A percentile compares a stretch with the other conserved stretches of the same genome.
Evolutionary conservation across 371 early-diverging fungal species (phyloP).

Genomic region (Rhizopus microsporus): DNA sequence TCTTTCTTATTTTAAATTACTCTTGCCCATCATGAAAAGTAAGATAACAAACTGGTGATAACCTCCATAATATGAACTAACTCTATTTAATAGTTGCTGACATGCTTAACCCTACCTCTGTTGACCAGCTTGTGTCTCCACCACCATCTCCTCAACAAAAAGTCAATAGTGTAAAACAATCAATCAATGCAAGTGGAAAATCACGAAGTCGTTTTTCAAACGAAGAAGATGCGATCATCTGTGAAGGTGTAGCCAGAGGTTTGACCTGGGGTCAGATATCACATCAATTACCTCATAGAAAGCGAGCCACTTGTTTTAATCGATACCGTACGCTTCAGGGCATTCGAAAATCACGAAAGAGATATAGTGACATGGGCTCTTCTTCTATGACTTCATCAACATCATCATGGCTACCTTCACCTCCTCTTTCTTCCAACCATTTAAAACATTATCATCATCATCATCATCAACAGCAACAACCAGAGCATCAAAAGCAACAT

Average conservation of each 20-base stretch:
- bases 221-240: constrained; percentile 48
- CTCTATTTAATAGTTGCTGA: constrained; percentile 32
- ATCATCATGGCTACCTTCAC: constrained; percentile 21
- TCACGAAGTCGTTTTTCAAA: constrained; percentile 54
- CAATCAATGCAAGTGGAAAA: constrained; percentile 23
- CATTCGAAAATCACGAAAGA: constrained; percentile 50
- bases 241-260: constrained; percentile 51
- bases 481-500: neutral
- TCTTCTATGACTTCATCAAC: constrained; percentile 24
- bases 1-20: neutral
- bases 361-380: constrained; percentile 23
- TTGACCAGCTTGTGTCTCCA: constrained; percentile 32
- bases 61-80: neutral
- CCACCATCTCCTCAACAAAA: constrained; percentile 38
- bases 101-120: constrained; percentile 44
- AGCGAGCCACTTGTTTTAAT: constrained; percentile 55
- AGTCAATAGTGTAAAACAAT: constrained; percentile 1
- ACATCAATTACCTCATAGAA: constrained; percentile 51
- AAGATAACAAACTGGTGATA: constrained; percentile 7
- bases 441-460: constrained; percentile 2
- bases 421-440: constrained; percentile 16
- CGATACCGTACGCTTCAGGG: constrained; percentile 52
- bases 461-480: no score
- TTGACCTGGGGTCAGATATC: constrained; percentile 57
- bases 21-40: constrained; percentile 33